These are phyloP conservation scores for Castanea sativa DNA, from an alignment of 306 rosid species.

Conservation along the genomic window DNA sequence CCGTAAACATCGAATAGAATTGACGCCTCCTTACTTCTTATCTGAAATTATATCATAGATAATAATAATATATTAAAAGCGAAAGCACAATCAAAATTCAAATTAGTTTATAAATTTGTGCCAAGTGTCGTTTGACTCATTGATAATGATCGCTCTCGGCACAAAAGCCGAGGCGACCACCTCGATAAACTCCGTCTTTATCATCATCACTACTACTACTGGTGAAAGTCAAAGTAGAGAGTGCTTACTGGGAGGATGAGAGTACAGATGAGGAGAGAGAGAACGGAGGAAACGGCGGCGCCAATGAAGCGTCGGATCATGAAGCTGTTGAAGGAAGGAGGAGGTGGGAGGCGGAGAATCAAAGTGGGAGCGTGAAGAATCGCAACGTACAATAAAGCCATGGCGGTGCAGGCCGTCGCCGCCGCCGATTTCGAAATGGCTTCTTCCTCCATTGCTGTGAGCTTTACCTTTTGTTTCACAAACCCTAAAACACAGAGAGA, in stretches of 20 bases:
- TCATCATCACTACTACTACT: too few relatives aligned
- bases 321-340: slow-evolving; percentile 58
- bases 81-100: too few relatives aligned
- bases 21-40: slow-evolving; percentile 35
- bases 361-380: slow-evolving; percentile 74
- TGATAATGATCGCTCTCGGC: too few relatives aligned
- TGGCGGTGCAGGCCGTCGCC: slow-evolving; percentile 43
- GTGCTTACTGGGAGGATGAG: slow-evolving; percentile 67
- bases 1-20: slow-evolving; percentile 59
- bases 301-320: slow-evolving; percentile 78
- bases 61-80: too few relatives aligned
- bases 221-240: background rate
- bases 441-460: slow-evolving; percentile 45
- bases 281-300: slow-evolving; percentile 58
- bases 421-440: slow-evolving; percentile 48
- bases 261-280: slow-evolving; percentile 50
- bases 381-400: slow-evolving; percentile 73
- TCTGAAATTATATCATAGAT: slow-evolving; percentile 36
- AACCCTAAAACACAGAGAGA: background rate
- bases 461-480: background rate
- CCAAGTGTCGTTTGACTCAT: too few relatives aligned
- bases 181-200: too few relatives aligned
- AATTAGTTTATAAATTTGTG: too few relatives aligned
- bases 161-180: too few relatives aligned
- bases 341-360: slow-evolving; percentile 75